Evolutionary conservation across 2,329 filamentous ascomycete species (phyloP), one percentile per base, ranked within the genome.

Genomic region (Colletotrichum sidae): DNA sequence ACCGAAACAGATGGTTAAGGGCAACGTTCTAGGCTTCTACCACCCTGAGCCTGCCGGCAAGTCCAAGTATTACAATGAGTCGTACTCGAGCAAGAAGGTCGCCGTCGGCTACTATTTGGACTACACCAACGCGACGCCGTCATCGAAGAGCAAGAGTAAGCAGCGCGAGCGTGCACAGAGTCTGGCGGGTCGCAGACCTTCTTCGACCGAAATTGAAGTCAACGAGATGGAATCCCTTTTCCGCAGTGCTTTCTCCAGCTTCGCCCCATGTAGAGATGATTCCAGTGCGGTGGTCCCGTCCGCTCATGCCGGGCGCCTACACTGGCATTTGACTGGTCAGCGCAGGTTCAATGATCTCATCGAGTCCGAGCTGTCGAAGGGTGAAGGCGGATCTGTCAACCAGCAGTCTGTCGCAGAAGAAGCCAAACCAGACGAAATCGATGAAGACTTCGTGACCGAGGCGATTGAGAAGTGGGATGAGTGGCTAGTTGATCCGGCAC

Each of bases 231-330:
- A 94, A 70, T 85, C 89, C 0, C 79, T 94, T 9, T 95, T 94
- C 73, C 86, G 91, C 37, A 88, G 90, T 59, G 92, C 90, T 1
- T 95, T 94, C 75, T 93, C 91, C 0, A 92, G 90, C 72, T 95
- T 94, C 75, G 92, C 92, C 6, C 92, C 92, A 0, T 88, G 86
- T 55, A 90, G 87, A 70, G 92, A 95, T 75, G 89, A 94, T 72
- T 85, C 90, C 3, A 87, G 85, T 11, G 90, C 92, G 6, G 82
- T 94, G 62, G 82, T 93, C 3, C 87, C 92, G 0, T 88, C 89
- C 2, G 87, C 87, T 39, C 83, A 88, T 54, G 87, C 92, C 65
- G 88, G 88, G 56, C 86, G 87, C 71, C 78, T 94, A 53, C 94
- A 92, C 91, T 95, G 92, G 91, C 88, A 93, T 73, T 88, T 87